Evolutionary conservation across 495 filamentous ascomycete genomes (phyloP).

Genomic region (Tuber indicum): DNA sequence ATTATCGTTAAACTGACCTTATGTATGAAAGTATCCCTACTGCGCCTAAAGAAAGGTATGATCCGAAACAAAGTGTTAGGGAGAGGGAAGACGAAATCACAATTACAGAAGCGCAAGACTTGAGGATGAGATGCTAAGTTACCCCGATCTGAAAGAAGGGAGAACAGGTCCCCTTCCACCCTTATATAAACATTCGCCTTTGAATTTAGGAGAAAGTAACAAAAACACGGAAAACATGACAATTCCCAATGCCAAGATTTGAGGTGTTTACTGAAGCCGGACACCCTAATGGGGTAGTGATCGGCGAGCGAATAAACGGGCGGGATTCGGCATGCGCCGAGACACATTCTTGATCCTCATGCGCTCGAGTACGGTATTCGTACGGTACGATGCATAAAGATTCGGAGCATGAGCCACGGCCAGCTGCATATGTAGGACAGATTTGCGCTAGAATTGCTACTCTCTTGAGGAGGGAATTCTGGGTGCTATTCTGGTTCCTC

Average conservation of each 20-base stretch:
- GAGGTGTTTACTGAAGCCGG: conserved; percentile 13
- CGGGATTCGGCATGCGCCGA: no score
- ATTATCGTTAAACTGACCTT: not conserved
- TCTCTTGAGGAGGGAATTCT: no score
- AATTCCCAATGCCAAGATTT: not conserved
- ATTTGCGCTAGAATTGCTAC: no score
- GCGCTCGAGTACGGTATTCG: no score
- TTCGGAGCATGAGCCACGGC: no score
- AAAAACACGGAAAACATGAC: not conserved
- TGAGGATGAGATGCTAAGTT: not conserved
- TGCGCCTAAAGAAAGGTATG: not conserved
- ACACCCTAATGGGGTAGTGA: no score
- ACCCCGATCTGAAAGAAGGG: not conserved
- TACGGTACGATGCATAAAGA: no score
- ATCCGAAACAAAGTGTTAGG: not conserved
- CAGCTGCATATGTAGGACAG: no score
- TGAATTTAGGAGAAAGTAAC: not conserved
- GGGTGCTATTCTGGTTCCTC: no score
- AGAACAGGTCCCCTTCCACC: not conserved
- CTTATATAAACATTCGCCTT: not conserved
- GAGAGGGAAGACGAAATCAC: not conserved
- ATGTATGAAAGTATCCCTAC: not conserved
- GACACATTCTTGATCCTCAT: no score
- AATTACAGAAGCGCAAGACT: not conserved
- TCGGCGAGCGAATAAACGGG: no score